Conservation (phyloP, 352 stramenopile species). For the Globisporangium apiculatum region DNA sequence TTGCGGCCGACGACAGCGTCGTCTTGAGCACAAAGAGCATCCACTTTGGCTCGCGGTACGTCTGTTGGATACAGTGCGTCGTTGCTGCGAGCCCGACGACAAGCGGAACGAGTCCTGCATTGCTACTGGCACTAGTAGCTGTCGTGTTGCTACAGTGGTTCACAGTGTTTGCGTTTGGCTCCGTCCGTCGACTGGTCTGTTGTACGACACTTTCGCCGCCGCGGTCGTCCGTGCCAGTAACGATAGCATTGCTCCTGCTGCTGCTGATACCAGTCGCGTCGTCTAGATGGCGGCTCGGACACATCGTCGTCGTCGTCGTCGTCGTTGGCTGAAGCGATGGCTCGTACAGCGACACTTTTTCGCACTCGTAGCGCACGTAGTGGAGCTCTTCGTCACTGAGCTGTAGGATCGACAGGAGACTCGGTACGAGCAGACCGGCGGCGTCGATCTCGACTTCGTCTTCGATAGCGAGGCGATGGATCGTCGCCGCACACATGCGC, state of each 20-base stretch:
- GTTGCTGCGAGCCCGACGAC: slow-evolving; percentile 13
- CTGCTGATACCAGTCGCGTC: no score
- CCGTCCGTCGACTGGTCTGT: background rate
- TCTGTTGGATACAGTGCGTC: slow-evolving; percentile 48
- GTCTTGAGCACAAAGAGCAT: slow-evolving; percentile 65
- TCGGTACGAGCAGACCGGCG: slow-evolving; percentile 35
- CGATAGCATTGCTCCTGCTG: no score
- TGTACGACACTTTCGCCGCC: background rate
- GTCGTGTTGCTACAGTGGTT: background rate
- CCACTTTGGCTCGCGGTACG: slow-evolving; percentile 59
- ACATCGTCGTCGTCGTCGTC: background rate
- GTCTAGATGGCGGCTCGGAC: background rate
- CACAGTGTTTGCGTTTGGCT: background rate
- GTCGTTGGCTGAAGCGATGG: background rate
- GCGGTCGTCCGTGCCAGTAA: background rate
- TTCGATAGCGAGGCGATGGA: slow-evolving; percentile 63
- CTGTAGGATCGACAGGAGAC: slow-evolving; percentile 42
- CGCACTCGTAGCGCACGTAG: slow-evolving; percentile 66
- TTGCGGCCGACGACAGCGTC: slow-evolving; percentile 48
- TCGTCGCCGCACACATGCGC: slow-evolving; percentile 53
- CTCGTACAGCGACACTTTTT: slow-evolving; percentile 52
- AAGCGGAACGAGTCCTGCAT: background rate
- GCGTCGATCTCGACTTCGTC: slow-evolving; percentile 36
- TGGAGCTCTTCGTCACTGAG: slow-evolving; percentile 61
- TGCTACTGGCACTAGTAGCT: background rate